phyloP scores from a whole-genome alignment of 768 basidiomycete species.

The Serendipita sp. region DNA sequence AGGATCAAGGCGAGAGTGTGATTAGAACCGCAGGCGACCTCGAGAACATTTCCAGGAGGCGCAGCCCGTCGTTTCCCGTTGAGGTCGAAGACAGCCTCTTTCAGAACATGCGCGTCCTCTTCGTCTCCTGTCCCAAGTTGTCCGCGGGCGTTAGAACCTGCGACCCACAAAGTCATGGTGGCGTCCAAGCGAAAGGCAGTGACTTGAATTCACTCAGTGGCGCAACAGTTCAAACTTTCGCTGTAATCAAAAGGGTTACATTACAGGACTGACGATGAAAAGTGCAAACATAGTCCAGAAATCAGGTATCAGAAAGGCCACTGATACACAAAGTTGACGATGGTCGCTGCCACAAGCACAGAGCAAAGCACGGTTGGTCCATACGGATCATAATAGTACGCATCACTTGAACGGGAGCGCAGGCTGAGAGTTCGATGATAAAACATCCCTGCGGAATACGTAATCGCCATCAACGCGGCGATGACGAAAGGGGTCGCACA shows the following conservation, averaged over 20 bases:
- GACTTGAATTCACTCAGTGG: no score
- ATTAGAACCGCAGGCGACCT: constrained; percentile 58
- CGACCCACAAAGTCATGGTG: not conserved
- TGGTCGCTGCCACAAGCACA: constrained; percentile 51
- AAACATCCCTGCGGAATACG: constrained; percentile 73
- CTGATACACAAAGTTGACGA: constrained; percentile 60
- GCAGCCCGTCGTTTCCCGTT: not conserved
- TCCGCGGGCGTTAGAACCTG: constrained; percentile 38
- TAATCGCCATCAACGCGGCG: constrained; percentile 75
- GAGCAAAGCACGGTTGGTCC: constrained; percentile 65
- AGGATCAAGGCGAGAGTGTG: constrained; percentile 57
- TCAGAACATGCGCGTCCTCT: constrained; percentile 33
- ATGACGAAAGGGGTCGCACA: constrained; percentile 81
- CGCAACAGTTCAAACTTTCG: no score
- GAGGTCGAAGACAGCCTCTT: constrained; percentile 10
- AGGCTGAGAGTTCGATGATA: constrained; percentile 57
- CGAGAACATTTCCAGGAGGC: constrained; percentile 21
- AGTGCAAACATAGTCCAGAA: not conserved
- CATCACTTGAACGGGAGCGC: constrained; percentile 55
- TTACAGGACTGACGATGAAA: no score
- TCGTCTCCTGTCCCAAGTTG: constrained; percentile 32
- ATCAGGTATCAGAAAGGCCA: not conserved
- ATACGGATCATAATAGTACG: constrained; percentile 79
- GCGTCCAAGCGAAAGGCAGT: not conserved
- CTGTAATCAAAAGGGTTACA: no score